Base-by-base conservation (phyloP, 2,329 filamentous ascomycete genomes). In the Tolypocladium cylindrosporum region DNA sequence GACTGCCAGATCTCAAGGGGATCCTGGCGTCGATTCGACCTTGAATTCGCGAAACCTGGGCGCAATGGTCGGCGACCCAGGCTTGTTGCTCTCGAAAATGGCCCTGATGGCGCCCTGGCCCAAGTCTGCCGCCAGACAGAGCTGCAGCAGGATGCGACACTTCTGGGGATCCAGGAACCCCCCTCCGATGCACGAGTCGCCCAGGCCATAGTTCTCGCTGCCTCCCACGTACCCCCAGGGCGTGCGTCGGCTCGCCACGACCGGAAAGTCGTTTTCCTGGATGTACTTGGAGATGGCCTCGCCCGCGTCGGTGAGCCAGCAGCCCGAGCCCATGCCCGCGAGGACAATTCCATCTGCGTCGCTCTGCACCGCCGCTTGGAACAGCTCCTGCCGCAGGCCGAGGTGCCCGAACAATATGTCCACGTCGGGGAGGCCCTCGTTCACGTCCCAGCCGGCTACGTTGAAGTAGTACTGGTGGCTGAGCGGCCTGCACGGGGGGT, bases 141-240 rank as follows among this genome's bases (percentile, higher is more conserved):
- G 68, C 64, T 77, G 74, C 61, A 84, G 67, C 67, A 83, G 67
- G 27, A 84, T 75, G 48, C 80, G 74, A 37, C 78, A 75, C 68
- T 84, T 83, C 62, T 79, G 76, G 4, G 81, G 81, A 62, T 83
- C 83, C 50, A 82, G 73, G 59, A 79, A 81, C 0, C 80, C 80
- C 53, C 75, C 76, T 1, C 77, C 76, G 52, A 60, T 61, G 58
- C 58, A 61, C 52, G 58, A 58, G 55, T 57, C 50, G 7, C 54
- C 60, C 37, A 62, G 43, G 31, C 61, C 61, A 36, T 61, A 60
- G 24, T 77, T 75, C 1, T 67, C 62, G 48, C 69, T 72, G 21
- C 66, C 66, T 21, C 76, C 75, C n/a, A 82, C 79, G 60, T 78
- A 80, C 0, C 81, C 81, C 55, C 78, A 79, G 59, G 75, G 72